Conservation (phyloP, 108 stramenopile species). For the Cyclotella cryptica region DNA sequence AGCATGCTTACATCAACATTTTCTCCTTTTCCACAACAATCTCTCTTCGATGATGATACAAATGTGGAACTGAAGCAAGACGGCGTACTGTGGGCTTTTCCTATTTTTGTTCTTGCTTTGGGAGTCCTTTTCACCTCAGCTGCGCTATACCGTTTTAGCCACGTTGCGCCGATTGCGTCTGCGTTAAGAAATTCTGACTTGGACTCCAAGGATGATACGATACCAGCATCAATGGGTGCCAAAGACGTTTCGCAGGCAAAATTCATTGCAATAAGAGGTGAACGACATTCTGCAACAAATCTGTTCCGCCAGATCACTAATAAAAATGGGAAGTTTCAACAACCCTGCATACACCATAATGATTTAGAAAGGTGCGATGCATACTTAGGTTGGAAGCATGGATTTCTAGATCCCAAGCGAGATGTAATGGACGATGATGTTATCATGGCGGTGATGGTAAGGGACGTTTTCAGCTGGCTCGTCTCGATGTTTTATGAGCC, state of each 20-base stretch:
- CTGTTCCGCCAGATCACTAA: slow-evolving; percentile 9
- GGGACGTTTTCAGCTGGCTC: slow-evolving; percentile 10
- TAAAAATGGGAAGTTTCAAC: slow-evolving; percentile 12
- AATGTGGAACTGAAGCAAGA: too few relatives aligned
- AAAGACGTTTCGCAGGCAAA: neutral
- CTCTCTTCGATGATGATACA: too few relatives aligned
- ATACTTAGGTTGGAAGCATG: slow-evolving; percentile 13
- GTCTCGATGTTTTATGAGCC: slow-evolving; percentile 19
- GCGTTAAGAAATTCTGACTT: neutral
- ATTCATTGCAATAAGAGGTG: slow-evolving; percentile 12
- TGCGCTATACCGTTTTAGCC: neutral
- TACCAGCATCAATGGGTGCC: neutral
- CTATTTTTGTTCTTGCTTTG: neutral
- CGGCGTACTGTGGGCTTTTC: too few relatives aligned
- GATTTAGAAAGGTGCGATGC: slow-evolving; percentile 11
- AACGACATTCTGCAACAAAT: slow-evolving; percentile 11
- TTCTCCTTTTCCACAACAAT: neutral
- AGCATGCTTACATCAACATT: neutral
- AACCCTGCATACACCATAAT: slow-evolving; percentile 8
- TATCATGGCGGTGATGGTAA: slow-evolving; percentile 4
- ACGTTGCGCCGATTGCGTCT: neutral
- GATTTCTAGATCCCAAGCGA: neutral
- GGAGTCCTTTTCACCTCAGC: neutral
- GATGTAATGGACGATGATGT: slow-evolving; percentile 9
- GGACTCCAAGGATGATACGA: neutral